Percentiles rank a stretch among this genome's conserved stretches.
These are phyloP conservation scores for Tolypocladium album DNA, from an alignment of 2,329 filamentous ascomycete species.

Conservation along the genomic window DNA sequence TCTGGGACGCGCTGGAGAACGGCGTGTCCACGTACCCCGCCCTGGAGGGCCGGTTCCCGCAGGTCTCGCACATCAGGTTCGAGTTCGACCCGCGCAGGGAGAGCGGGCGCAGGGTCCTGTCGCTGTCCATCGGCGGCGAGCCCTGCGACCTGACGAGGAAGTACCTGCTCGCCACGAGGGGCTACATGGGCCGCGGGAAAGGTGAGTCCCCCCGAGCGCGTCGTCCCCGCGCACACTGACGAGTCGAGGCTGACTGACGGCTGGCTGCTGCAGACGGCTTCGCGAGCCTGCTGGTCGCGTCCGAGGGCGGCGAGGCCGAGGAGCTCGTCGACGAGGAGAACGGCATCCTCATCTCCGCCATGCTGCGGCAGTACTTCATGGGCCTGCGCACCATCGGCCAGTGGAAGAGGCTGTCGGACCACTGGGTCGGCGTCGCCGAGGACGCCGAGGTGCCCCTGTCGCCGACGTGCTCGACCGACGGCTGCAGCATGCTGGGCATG, in stretches of 20 bases:
- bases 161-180: slow-evolving; percentile 69
- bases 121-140: slow-evolving; percentile 47
- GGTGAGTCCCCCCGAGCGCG: slow-evolving; percentile 16
- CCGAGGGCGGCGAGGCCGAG: slow-evolving; percentile 65
- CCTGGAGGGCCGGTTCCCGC: slow-evolving; percentile 72
- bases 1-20: slow-evolving; percentile 77
- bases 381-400: slow-evolving; percentile 68
- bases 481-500: slow-evolving; percentile 8
- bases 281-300: slow-evolving; percentile 60
- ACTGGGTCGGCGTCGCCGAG: slow-evolving; percentile 58
- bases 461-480: slow-evolving; percentile 18
- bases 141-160: slow-evolving; percentile 50
- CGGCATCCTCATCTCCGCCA: slow-evolving; percentile 74
- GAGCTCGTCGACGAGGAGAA: slow-evolving; percentile 80
- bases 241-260: not conserved
- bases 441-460: slow-evolving; percentile 36
- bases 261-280: slow-evolving; percentile 52
- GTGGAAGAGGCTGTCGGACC: slow-evolving; percentile 63
- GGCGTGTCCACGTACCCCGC: slow-evolving; percentile 71
- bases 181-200: slow-evolving; percentile 83
- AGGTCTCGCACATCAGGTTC: slow-evolving; percentile 76
- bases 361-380: slow-evolving; percentile 87
- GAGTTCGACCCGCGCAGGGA: slow-evolving; percentile 56
- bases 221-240: no score
- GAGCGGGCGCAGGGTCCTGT: slow-evolving; percentile 51